Base-by-base conservation (phyloP, 2,329 filamentous ascomycete species). In the Phialophora tarda region DNA sequence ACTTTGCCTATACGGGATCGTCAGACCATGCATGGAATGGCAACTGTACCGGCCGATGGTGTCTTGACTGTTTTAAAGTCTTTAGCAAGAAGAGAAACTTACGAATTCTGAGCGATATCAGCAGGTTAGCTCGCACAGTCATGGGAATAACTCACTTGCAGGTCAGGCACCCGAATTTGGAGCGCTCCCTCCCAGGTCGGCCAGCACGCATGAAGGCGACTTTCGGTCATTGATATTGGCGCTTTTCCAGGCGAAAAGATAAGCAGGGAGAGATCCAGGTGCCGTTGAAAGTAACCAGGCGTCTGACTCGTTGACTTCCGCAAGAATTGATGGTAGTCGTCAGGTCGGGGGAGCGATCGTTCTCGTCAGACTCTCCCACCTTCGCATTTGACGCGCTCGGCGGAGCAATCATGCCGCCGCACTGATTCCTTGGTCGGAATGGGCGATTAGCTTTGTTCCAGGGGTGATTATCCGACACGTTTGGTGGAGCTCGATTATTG, bases 1-100 rank as follows among this genome's bases (percentile, higher is more conserved):
- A 75, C 62, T 23, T 66, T 69, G 6, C 73, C 74, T 74, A 59
- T 74, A 59, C 1, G 38, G 11, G 62, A 59, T 47, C 34, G 54
- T 12, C 24, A 61, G 30, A 65, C 64, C 8, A 3, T 23, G 11
- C 48, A 23, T 17, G 17, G 21, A 11, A 51, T 24, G 21, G n/a
- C 21, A 51, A 12, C 24, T 26, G 24, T 51, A 51, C 48, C 17
- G 48, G 48, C 48, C 6, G 48, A 26, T 28, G 3, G 26, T 23
- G 14, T 51, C 10, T 4, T 17, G 24, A 26, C 48, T 11, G 1
- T 51, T 51, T 51, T 17, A 51, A 5, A 14, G 21, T 23, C 44
- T 38, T 17, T 14, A 7, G 23, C 10, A 4, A 38, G 14, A 12
- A 34, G 21, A 26, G 30, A 32, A 23, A 54, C 59, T 26, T 53